Evolutionary conservation across 352 stramenopile genomes (phyloP).

Genomic region (Peronospora belbahrii): DNA sequence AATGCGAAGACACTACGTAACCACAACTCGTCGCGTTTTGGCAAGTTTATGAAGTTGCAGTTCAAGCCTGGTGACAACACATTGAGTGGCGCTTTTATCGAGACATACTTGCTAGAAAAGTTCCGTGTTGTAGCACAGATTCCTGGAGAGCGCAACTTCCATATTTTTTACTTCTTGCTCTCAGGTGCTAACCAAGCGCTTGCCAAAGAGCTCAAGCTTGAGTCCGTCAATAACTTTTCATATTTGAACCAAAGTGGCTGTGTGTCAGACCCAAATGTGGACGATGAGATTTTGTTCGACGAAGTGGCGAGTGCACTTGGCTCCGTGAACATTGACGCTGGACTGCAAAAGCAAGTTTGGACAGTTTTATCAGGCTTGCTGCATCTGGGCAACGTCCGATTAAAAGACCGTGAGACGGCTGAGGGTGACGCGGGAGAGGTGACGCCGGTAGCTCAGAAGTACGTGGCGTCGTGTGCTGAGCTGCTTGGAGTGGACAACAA

Average conservation of each 20-base stretch:
- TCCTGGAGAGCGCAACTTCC: constrained; percentile 84
- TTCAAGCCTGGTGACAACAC: constrained; percentile 69
- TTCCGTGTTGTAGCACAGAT: constrained; percentile 86
- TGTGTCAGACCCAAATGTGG: constrained; percentile 72
- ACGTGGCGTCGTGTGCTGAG: constrained; percentile 41
- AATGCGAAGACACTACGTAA: constrained; percentile 87
- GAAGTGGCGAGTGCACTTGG: constrained; percentile 70
- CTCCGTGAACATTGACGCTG: constrained; percentile 64
- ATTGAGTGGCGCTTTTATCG: constrained; percentile 72
- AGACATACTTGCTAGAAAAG: constrained; percentile 87
- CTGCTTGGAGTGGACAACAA: constrained; percentile 72
- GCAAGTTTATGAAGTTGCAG: constrained; percentile 88
- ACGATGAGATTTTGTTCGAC: constrained; percentile 84
- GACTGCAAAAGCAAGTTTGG: constrained; percentile 71
- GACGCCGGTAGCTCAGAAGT: constrained; percentile 39
- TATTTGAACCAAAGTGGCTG: constrained; percentile 87
- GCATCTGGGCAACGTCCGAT: constrained; percentile 73
- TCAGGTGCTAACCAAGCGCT: constrained; percentile 62
- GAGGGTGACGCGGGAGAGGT: constrained; percentile 75
- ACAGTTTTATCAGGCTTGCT: constrained; percentile 67
- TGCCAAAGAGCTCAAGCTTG: constrained; percentile 47
- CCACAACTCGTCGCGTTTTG: constrained; percentile 83
- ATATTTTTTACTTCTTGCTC: constrained; percentile 89
- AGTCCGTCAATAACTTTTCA: constrained; percentile 44
- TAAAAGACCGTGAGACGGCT: constrained; percentile 71